A percentile compares a stretch with the other conserved stretches of the same genome.
Conservation (phyloP, 2,329 filamentous ascomycete genomes). For the Fusarium secorum region DNA sequence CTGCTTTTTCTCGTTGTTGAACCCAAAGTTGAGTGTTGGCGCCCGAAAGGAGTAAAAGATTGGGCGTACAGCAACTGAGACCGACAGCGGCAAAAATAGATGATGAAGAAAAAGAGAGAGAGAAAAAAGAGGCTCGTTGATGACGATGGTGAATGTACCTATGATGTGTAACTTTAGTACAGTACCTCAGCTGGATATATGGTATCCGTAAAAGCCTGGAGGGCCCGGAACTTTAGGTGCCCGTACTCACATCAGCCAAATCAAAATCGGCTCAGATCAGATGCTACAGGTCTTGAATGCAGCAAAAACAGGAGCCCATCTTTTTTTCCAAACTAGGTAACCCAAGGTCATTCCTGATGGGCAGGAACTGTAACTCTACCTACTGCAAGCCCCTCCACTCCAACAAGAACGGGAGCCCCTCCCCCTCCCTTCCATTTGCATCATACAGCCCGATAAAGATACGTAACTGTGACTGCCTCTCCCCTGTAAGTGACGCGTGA, state of each 20-base stretch:
- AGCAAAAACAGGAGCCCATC: background rate
- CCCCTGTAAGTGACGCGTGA: constrained; percentile 9
- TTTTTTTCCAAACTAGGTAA: background rate
- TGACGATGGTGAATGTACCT: constrained; percentile 29
- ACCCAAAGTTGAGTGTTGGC: background rate
- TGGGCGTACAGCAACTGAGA: constrained; percentile 20
- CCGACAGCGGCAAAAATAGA: constrained; percentile 4
- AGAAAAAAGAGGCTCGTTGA: constrained; percentile 13
- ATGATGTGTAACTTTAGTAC: constrained; percentile 28
- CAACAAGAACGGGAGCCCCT: constrained; percentile 17
- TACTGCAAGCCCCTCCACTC: background rate
- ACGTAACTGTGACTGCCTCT: constrained; percentile 9
- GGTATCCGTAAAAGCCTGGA: background rate
- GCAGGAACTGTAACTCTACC: background rate
- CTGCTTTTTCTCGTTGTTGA: constrained; percentile 9
- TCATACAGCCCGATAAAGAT: constrained; percentile 28
- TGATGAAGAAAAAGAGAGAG: background rate
- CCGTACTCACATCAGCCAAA: constrained; percentile 14
- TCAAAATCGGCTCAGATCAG: background rate
- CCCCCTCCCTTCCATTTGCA: constrained; percentile 36
- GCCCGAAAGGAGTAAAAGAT: background rate
- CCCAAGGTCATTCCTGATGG: background rate
- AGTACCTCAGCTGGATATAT: background rate
- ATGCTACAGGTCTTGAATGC: constrained; percentile 9
- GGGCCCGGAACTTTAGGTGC: constrained; percentile 29